phyloP scores from a whole-genome alignment of 345 rosid genomes.

The Sonneratia alba region DNA sequence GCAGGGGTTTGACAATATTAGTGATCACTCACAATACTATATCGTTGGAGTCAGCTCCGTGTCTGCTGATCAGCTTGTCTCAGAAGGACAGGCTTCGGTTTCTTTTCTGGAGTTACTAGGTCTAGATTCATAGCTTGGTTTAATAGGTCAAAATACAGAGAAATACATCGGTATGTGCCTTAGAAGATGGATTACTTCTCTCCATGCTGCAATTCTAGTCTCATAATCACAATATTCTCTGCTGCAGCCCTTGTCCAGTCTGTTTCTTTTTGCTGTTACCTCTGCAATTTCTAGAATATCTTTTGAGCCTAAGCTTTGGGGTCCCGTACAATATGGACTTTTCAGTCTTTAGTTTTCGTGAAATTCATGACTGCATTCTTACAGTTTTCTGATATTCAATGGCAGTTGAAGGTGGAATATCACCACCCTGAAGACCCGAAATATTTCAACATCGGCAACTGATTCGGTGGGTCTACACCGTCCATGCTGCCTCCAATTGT shows the following conservation, averaged over 20 bases:
- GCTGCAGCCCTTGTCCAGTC: too few relatives aligned
- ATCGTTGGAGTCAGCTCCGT: background rate
- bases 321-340: too few relatives aligned
- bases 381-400: conserved; percentile 6
- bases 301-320: background rate
- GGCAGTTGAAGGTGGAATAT: conserved; percentile 79
- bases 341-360: background rate
- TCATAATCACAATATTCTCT: too few relatives aligned
- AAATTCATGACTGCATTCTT: background rate
- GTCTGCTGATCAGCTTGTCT: background rate
- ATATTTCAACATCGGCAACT: conserved; percentile 63
- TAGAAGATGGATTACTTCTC: too few relatives aligned
- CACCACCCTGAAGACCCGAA: conserved; percentile 85
- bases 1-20: background rate
- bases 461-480: conserved; percentile 7
- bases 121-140: background rate
- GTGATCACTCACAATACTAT: background rate
- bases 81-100: background rate
- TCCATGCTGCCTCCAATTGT: background rate
- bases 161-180: background rate
- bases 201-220: too few relatives aligned
- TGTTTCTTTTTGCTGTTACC: too few relatives aligned
- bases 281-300: background rate
- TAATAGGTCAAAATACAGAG: background rate
- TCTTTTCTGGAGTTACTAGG: background rate